Conservation (phyloP, 164 flowering plant species). For the Annona squamosa region DNA sequence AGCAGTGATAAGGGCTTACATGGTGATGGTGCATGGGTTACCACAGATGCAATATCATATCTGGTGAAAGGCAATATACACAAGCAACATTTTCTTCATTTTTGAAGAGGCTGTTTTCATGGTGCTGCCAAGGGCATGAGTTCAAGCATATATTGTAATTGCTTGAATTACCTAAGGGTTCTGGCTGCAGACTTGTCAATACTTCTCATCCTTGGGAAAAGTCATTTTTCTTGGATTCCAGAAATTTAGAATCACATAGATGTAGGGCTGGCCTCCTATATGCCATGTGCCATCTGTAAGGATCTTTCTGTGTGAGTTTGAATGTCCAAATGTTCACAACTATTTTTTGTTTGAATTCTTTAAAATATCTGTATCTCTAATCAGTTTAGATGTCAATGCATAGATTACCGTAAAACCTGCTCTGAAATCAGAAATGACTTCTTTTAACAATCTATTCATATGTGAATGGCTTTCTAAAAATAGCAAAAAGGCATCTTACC, state of each 20-base stretch:
- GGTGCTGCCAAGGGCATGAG: too few species aligned
- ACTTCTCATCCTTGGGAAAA: not conserved
- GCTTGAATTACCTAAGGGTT: not conserved
- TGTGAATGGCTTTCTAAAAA: too few species aligned
- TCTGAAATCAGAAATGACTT: not conserved
- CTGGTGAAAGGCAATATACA: too few species aligned
- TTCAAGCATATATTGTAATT: not conserved
- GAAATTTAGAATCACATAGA: not conserved
- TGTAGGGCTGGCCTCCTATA: not conserved
- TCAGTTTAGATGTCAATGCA: not conserved
- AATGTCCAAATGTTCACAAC: not conserved
- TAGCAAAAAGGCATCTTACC: too few species aligned
- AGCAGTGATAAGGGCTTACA: too few species aligned
- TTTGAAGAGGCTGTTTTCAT: too few species aligned
- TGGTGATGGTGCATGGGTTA: too few species aligned
- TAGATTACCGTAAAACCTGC: not conserved
- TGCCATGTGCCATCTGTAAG: too few species aligned
- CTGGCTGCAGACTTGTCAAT: not conserved
- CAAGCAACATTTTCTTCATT: too few species aligned
- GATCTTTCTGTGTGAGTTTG: too few species aligned
- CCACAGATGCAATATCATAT: too few species aligned
- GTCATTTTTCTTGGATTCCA: not conserved
- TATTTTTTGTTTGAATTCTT: not conserved
- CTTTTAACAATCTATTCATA: not conserved
- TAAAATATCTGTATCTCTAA: not conserved